A percentile compares a stretch with the other conserved stretches of the same genome.
These are phyloP conservation scores for Asterochloris sp. DNA, from an alignment of 139 green algal species.

Conservation along the genomic window DNA sequence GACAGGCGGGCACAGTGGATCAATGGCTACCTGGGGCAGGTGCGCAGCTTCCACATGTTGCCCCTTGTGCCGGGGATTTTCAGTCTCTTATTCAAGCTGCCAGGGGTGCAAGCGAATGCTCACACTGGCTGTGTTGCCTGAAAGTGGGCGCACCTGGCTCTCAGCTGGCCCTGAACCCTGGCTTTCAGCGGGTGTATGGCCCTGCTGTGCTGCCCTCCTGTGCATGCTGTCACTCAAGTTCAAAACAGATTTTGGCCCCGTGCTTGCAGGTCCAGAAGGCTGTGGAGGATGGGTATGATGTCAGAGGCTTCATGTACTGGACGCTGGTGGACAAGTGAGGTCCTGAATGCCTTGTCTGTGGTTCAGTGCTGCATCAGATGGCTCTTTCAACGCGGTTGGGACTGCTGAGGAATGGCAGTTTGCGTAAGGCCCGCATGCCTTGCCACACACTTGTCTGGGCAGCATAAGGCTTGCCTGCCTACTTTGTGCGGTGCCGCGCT, in stretches of 20 bases:
- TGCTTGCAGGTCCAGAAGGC: slow-evolving; percentile 15
- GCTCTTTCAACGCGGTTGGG: no score
- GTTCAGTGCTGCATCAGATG: not conserved
- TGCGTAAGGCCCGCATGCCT: no score
- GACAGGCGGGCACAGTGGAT: slow-evolving; percentile 37
- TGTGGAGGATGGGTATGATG: slow-evolving; percentile 29
- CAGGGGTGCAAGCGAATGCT: not conserved
- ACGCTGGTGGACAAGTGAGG: slow-evolving; percentile 28
- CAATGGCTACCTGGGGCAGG: slow-evolving; percentile 38
- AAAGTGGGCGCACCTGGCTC: no score
- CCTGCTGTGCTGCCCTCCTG: not conserved
- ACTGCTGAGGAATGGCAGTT: no score
- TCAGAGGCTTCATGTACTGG: slow-evolving; percentile 28
- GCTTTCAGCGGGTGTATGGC: not conserved
- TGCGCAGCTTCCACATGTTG: not conserved
- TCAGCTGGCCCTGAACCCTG: no score
- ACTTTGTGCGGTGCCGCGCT: no score
- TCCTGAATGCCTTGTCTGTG: not conserved
- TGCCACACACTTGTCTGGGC: no score
- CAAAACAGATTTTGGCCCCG: not conserved
- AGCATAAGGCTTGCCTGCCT: no score
- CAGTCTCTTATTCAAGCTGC: not conserved
- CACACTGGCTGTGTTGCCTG: no score
- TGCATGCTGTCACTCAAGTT: not conserved
- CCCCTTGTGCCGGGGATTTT: not conserved